Evolutionary conservation across 441 rosid species (phyloP), one percentile per base, ranked within the genome.

Genomic region (Kokia cookei): DNA sequence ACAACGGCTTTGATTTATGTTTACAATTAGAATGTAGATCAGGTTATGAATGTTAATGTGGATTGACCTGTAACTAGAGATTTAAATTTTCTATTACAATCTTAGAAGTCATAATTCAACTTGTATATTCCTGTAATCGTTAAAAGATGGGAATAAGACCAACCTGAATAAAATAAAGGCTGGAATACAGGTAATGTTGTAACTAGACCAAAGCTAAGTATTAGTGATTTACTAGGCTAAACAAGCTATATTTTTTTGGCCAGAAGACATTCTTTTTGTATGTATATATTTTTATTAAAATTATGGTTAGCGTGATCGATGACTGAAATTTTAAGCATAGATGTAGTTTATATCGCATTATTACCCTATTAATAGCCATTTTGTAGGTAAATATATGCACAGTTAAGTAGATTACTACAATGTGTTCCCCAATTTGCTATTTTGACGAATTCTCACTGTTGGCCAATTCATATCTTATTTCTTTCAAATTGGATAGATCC

Each of bases 401-500:
- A 63, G 68, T 69, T 48, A 58, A 51, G 72, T 51, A 17, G 57
- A 37, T 57, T 62, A 69, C 75, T 76, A 19, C 51, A 75, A 48
- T 65, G 59, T 71, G 79, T 68, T 67, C 17, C 65, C 73, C 54
- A 40, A 37, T 51, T 35, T 50, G 40, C 73, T 68, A 75, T 29
- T 29, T 70, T 66, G 77, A 67, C 64, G 45, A 50, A 45, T 59
- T 67, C 73, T 79, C 77, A 69, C 55, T 79, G 73, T 71, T 80
- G 80, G 73, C 37, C 76, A 68, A 74, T 79, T 78, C 79, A 79
- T 51, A 73, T 81, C 72, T 66, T 61, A 65, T 42, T 80, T 69
- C 65, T 64, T 71, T 82, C 77, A 76, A 62, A 71, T 72, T 78
- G 82, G 85, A 77, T 87, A 93, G 98, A 88, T 93, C 86, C 90